A percentile compares a stretch with the other conserved stretches of the same genome.
phyloP scores from a whole-genome alignment of 2,329 filamentous ascomycete species.

The Penicillium sp. region DNA sequence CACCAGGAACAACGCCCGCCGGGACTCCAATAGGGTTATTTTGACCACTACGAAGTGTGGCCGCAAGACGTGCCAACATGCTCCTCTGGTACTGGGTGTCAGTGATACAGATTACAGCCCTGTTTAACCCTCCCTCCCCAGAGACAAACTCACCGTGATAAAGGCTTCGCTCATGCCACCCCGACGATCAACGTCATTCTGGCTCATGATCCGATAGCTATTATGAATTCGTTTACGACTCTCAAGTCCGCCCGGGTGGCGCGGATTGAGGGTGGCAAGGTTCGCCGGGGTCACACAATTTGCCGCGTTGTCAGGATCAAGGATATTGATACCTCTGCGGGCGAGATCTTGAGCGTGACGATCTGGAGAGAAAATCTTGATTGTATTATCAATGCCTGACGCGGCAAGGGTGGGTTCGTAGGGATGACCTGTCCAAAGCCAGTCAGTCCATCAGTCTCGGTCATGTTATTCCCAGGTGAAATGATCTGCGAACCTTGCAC shows the following conservation, averaged over 20 bases:
- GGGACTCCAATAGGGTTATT: constrained; percentile 21
- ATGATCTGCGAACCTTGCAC: constrained; percentile 47
- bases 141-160: constrained; percentile 44
- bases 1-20: constrained; percentile 19
- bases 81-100: constrained; percentile 32
- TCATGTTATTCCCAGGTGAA: too few relatives aligned
- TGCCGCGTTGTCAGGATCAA: constrained; percentile 40
- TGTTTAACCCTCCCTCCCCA: too few relatives aligned
- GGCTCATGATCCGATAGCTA: constrained; percentile 55
- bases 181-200: constrained; percentile 56
- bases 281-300: constrained; percentile 29
- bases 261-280: constrained; percentile 22
- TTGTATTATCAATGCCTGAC: constrained; percentile 61
- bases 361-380: constrained; percentile 63
- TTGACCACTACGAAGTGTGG: constrained; percentile 37
- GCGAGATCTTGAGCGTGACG: constrained; percentile 52
- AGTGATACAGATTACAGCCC: neutral
- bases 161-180: constrained; percentile 54
- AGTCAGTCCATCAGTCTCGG: neutral
- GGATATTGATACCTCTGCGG: constrained; percentile 53
- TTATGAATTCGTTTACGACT: constrained; percentile 56
- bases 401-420: constrained; percentile 62
- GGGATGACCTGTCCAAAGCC: constrained; percentile 48
- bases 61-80: constrained; percentile 43
- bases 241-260: constrained; percentile 42